These are phyloP conservation scores for Penicilliopsis zonata DNA, from an alignment of 495 filamentous ascomycete species.

Conservation along the genomic window DNA sequence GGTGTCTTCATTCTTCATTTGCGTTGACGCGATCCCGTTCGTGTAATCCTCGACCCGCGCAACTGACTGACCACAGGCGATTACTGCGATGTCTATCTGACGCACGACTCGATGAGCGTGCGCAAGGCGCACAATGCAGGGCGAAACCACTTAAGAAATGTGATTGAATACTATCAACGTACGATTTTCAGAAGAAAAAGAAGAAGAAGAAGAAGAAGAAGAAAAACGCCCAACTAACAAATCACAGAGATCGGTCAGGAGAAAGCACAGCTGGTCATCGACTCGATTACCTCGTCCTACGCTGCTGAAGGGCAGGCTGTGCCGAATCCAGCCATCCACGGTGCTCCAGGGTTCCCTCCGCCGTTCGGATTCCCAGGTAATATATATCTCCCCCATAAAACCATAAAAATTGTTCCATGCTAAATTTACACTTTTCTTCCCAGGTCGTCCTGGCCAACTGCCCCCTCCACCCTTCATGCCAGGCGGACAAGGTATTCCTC, in stretches of 20 bases:
- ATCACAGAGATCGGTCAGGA: slow-evolving; percentile 90
- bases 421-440: no score
- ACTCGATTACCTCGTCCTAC: slow-evolving; percentile 92
- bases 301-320: slow-evolving; percentile 80
- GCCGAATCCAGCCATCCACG: slow-evolving; percentile 66
- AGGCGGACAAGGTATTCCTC: slow-evolving; percentile 24
- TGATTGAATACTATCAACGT: slow-evolving; percentile 98
- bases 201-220: no score
- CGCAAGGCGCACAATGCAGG: slow-evolving; percentile 96
- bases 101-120: slow-evolving; percentile 99
- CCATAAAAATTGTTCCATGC: slow-evolving; percentile 2
- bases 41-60: no score
- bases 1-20: no score
- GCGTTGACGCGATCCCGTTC: no score
- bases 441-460: slow-evolving; percentile 35
- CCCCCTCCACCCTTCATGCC: slow-evolving; percentile 43
- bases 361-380: slow-evolving; percentile 49
- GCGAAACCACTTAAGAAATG: slow-evolving; percentile 91
- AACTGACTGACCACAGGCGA: slow-evolving; percentile 54
- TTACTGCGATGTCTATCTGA: slow-evolving; percentile 99
- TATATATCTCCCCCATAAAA: slow-evolving; percentile 2
- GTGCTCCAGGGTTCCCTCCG: slow-evolving; percentile 30
- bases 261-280: slow-evolving; percentile 95
- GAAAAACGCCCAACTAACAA: slow-evolving; percentile 1
- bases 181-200: slow-evolving; percentile 21